Evolutionary conservation across 805 yeast species (phyloP), one percentile per base, ranked within the genome.

Genomic region (Hanseniaspora hatyaiensis): DNA sequence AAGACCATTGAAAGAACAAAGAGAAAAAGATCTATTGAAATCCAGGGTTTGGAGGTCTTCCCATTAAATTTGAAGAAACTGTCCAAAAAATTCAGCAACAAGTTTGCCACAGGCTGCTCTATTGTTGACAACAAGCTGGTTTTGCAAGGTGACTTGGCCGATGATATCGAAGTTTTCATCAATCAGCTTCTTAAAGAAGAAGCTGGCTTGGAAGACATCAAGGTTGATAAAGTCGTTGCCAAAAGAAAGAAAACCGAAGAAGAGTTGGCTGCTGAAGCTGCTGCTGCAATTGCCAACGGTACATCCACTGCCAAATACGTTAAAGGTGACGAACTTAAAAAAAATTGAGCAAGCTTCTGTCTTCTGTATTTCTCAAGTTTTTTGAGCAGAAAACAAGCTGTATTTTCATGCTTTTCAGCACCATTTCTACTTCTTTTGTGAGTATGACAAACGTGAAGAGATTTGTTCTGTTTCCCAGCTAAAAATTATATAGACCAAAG

Each of bases 31-130:
- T 82, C 87, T 49, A 80, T 87, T 46, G 82, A 94, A 19, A 80
- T 88, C 43, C 73, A 82, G 16, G 96, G 96, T 13, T 71, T 88
- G 53, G 96, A 89, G 60, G 84, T 87, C 32, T 81, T 86, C 60
- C 89, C 80, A 52, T 74, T 86, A 52, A 96, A 88, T 60, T 74
- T 84, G 76, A 88, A 88, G 69, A 88, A 87, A 60, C 70, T 86
- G 54, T 83, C 95, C 38, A 89, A 89, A 71, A 79, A 87, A 0
- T 88, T 89, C 65, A 92, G 96, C 0, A 80, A 92, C 30, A 86
- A 83, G 63, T 88, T 89, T 60, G 97, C 97, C 12, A 88, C 96
- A 8, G 97, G 97, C 44, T 89, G 96, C 24, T 78, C 92, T 19
- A 95, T 88, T 12, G 87, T 78, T 3, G 97, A 88, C 54, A 88